Base-by-base conservation (phyloP, 2,329 filamentous ascomycete genomes). In the Fusarium illudens region DNA sequence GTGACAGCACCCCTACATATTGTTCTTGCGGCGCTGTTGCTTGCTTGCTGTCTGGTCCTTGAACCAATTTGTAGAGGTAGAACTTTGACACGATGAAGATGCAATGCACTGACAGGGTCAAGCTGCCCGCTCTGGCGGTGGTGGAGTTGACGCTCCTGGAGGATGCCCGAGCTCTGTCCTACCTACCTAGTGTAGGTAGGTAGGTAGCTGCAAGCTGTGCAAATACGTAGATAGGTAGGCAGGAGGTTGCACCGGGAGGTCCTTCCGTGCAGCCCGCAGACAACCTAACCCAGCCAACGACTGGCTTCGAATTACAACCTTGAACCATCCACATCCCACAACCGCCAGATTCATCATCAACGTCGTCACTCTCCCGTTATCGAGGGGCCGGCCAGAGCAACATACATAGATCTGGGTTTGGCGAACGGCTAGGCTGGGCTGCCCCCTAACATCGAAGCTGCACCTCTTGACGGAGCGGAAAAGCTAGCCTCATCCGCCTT, bases 401-500 rank as follows among this genome's bases (percentile, higher is more conserved):
- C 44, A 36, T 30, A 25, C 20, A 27, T 29, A 52, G 22, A 56
- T 17, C 52, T 63, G 44, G 33, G 12, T 46, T n/a, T 34, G 19
- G 25, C 20, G 13, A 39, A 32, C 17, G 19, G 30, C 30, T 33
- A 17, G 48, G 13, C 27, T 32, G 30, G 48, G 13, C 27, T 32
- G 30, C 29, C 32, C 30, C 46, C 29, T 22, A 12, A 20, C 33
- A 17, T 17, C 30, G 13, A 33, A 25, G 6, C 29, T 32, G 19
- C 17, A 17, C 17, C 13, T 33, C 29, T 22, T 5, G 29, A 51
- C 17, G 33, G 11, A 36, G 20, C 20, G 25, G 30, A 30, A 48
- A 67, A 44, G 32, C 64, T 58, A 62, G 36, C 33, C 30, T 52
- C 42, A 9, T 52, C 62, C 62, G 62, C 66, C 66, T 69, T 64